A percentile compares a stretch with the other conserved stretches of the same genome.
These are phyloP conservation scores for Oidium heveae DNA, from an alignment of 2,329 filamentous ascomycete genomes.

Conservation along the genomic window DNA sequence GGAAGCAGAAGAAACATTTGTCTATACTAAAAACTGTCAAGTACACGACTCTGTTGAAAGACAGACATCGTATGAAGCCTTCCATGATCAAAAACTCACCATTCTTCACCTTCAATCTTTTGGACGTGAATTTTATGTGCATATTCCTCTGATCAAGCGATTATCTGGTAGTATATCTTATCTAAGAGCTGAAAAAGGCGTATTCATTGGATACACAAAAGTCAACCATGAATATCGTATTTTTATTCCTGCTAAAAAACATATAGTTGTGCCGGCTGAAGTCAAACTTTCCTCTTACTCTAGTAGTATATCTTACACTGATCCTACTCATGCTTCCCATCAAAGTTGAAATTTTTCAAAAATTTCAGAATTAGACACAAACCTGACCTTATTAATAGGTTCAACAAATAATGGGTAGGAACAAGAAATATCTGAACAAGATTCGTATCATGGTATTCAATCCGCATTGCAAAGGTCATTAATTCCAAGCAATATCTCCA, in stretches of 20 bases:
- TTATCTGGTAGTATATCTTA: neutral
- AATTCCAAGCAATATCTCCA: neutral
- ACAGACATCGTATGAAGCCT: neutral
- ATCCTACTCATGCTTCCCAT: too few relatives aligned
- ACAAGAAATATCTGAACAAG: neutral
- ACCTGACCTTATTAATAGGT: neutral
- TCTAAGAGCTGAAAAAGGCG: neutral
- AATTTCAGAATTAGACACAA: neutral
- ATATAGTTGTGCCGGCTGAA: neutral
- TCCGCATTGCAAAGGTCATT: neutral
- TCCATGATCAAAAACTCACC: neutral
- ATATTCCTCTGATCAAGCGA: neutral
- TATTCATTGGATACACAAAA: neutral
- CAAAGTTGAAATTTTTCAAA: too few relatives aligned
- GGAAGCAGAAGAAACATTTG: neutral
- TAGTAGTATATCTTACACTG: neutral
- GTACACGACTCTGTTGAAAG: neutral
- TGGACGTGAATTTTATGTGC: neutral
- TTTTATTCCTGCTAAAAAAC: neutral
- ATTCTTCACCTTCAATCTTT: neutral
- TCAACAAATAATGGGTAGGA: neutral
- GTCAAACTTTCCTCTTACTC: neutral
- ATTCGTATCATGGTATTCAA: neutral
- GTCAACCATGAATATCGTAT: neutral
- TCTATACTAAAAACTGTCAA: neutral